phyloP scores from a whole-genome alignment of 2,329 filamentous ascomycete genomes.

The Penicillium vulpinum region DNA sequence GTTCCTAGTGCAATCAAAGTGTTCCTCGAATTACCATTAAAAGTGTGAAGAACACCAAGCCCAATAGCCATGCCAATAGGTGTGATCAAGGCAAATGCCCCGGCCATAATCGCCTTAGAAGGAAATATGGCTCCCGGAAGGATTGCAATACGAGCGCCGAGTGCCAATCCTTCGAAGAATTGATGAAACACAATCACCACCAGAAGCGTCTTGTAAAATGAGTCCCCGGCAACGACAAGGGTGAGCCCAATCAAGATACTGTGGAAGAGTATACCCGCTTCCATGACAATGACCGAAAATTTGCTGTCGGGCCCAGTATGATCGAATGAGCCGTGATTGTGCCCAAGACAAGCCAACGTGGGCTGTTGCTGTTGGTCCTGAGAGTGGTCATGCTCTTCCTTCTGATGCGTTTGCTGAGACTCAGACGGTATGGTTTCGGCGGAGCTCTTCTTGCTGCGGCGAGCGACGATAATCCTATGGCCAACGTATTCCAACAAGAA shows the following conservation, averaged over 20 bases:
- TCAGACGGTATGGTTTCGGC: slow-evolving; percentile 10
- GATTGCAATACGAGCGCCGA: slow-evolving; percentile 68
- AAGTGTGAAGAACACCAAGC: slow-evolving; percentile 66
- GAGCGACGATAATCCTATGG: slow-evolving; percentile 55
- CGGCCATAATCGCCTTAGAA: slow-evolving; percentile 60
- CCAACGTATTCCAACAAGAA: slow-evolving; percentile 70
- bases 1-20: slow-evolving; percentile 73
- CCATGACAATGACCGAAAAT: slow-evolving; percentile 67
- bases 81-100: slow-evolving; percentile 68
- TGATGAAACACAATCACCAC: slow-evolving; percentile 75
- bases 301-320: slow-evolving; percentile 47
- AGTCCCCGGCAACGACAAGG: slow-evolving; percentile 51
- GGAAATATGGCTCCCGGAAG: slow-evolving; percentile 42
- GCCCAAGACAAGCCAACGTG: slow-evolving; percentile 31
- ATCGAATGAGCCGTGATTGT: slow-evolving; percentile 36
- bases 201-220: slow-evolving; percentile 54
- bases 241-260: slow-evolving; percentile 57
- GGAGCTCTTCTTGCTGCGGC: slow-evolving; percentile 10
- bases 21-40: slow-evolving; percentile 70
- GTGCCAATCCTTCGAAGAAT: slow-evolving; percentile 73
- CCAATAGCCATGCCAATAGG: slow-evolving; percentile 80
- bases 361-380: slow-evolving; percentile 6
- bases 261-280: slow-evolving; percentile 74
- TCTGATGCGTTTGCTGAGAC: slow-evolving; percentile 4
- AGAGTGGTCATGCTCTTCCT: slow-evolving; percentile 2